Evolutionary conservation across 2,329 filamentous ascomycete species (phyloP).

Genomic region (Aspergillus sp.): DNA sequence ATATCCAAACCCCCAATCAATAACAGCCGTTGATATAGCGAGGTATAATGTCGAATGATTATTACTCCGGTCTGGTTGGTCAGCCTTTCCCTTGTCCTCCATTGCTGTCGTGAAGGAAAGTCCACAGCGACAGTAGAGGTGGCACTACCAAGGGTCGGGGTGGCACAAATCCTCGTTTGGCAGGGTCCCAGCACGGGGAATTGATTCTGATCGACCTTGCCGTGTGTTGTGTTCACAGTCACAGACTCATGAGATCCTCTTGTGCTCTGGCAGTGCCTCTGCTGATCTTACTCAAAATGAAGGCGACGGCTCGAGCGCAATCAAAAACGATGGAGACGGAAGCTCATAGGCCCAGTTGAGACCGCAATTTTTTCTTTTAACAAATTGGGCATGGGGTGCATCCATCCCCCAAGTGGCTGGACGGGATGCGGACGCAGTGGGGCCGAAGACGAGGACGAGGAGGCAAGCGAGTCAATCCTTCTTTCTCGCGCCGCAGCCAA

Average conservation of each 20-base stretch:
- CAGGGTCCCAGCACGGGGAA: slow-evolving; percentile 4
- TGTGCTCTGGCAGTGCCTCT: not conserved
- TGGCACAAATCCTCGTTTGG: slow-evolving; percentile 6
- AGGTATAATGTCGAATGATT: slow-evolving; percentile 3
- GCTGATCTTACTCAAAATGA: slow-evolving; percentile 11
- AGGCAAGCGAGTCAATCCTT: slow-evolving; percentile 19
- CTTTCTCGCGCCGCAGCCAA: slow-evolving; percentile 16
- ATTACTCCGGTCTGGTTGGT: not conserved
- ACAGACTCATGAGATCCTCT: slow-evolving; percentile 3
- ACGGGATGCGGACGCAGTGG: slow-evolving; percentile 22
- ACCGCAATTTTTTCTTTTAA: slow-evolving; percentile 6
- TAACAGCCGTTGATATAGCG: slow-evolving; percentile 1
- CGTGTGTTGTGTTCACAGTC: not conserved
- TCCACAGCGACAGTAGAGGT: not conserved
- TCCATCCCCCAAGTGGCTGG: slow-evolving; percentile 21
- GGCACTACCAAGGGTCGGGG: slow-evolving; percentile 3
- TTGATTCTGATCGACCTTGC: slow-evolving; percentile 15
- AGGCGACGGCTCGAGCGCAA: slow-evolving; percentile 8
- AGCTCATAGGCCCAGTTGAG: not conserved
- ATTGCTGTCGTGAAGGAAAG: slow-evolving; percentile 1
- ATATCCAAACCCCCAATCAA: not conserved
- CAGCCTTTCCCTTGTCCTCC: not conserved
- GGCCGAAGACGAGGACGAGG: slow-evolving; percentile 18
- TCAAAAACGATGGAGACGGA: slow-evolving; percentile 1
- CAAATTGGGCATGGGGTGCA: slow-evolving; percentile 11